Conservation (phyloP, 306 rosid genomes). For the Ormosia semicastrata region DNA sequence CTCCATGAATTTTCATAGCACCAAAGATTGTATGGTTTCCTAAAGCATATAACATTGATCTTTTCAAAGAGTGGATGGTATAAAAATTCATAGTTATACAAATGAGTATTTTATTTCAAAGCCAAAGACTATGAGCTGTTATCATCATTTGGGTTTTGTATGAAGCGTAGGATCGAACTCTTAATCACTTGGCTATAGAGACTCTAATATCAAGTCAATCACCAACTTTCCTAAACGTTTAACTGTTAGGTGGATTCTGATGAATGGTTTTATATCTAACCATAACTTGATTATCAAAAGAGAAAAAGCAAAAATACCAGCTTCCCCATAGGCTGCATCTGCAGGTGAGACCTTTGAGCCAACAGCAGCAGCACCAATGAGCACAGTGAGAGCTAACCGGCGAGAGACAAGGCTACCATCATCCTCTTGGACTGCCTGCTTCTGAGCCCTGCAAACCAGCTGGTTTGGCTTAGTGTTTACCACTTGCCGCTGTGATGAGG, state of each 20-base stretch:
- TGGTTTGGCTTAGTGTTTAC: conserved; percentile 45
- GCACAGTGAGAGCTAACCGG: conserved; percentile 82
- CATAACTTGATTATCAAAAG: no score
- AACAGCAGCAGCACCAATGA: conserved; percentile 86
- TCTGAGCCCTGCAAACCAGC: conserved; percentile 76
- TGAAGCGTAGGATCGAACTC: no score
- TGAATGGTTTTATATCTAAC: no score
- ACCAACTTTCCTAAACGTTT: no score
- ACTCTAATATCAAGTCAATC: no score
- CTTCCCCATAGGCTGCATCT: conserved; percentile 94
- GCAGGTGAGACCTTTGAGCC: conserved; percentile 90
- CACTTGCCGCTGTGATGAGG: conserved; percentile 59
- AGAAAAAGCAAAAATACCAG: conserved; percentile 47
- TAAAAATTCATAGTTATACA: neutral
- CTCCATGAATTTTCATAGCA: neutral
- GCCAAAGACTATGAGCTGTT: neutral
- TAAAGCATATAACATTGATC: neutral
- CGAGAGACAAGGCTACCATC: conserved; percentile 55
- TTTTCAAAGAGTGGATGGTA: neutral
- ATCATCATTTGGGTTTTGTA: neutral
- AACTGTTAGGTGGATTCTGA: no score
- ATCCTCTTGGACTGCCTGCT: conserved; percentile 53
- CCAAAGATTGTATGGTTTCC: neutral
- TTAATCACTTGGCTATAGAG: no score
- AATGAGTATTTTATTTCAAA: neutral